Evolutionary conservation across 1,284 basidiomycete species (phyloP).

Genomic region (Puccinia coronata): DNA sequence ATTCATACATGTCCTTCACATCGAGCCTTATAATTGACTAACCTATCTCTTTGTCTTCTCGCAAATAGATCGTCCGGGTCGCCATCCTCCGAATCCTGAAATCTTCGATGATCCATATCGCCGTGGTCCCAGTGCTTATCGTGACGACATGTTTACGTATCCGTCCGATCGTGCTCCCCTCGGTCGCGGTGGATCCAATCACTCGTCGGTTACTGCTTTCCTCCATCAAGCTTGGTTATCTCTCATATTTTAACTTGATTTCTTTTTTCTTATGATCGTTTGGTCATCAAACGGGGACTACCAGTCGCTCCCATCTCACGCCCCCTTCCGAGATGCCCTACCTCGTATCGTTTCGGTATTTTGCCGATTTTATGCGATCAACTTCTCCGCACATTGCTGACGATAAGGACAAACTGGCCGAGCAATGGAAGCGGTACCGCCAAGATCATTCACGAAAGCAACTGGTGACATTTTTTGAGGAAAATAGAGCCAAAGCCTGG

Average conservation of each 20-base stretch:
- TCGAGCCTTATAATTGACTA: background rate
- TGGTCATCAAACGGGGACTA: background rate
- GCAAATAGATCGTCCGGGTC: conserved; percentile 19
- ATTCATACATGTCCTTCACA: background rate
- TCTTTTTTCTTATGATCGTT: background rate
- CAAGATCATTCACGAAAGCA: conserved; percentile 50
- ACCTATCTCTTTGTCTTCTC: background rate
- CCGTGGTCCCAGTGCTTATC: conserved; percentile 33
- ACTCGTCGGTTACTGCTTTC: conserved; percentile 20
- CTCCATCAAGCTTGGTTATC: background rate
- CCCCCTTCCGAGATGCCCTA: conserved; percentile 53
- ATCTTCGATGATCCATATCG: conserved; percentile 47
- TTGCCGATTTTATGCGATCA: conserved; percentile 53
- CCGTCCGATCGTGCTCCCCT: conserved; percentile 18
- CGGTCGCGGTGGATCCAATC: background rate
- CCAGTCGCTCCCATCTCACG: conserved; percentile 52
- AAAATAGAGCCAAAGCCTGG: conserved; percentile 49
- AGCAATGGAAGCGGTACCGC: conserved; percentile 55
- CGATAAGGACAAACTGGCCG: conserved; percentile 52
- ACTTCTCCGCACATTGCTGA: conserved; percentile 51
- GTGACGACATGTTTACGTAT: conserved; percentile 37
- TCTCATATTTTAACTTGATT: background rate
- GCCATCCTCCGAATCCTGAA: conserved; percentile 26
- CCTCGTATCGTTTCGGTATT: conserved; percentile 54
- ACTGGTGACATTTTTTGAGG: conserved; percentile 52